phyloP scores from a whole-genome alignment of 2,329 filamentous ascomycete species.

The Phialocephala subalpina region DNA sequence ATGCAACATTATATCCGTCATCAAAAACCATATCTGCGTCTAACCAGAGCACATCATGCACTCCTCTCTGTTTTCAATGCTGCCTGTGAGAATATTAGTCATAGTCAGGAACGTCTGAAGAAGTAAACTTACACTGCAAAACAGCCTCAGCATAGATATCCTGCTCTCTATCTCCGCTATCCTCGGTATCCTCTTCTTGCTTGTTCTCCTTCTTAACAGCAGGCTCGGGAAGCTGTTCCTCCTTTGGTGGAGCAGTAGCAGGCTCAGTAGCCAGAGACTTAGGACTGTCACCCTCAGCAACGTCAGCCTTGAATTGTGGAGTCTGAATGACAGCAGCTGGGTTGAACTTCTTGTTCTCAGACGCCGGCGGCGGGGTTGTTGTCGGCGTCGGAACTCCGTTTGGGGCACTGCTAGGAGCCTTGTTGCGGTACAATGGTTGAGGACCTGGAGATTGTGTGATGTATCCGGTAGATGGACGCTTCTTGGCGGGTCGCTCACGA shows the following conservation, averaged over 20 bases:
- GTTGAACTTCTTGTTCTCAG: slow-evolving; percentile 48
- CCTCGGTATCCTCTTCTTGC: slow-evolving; percentile 78
- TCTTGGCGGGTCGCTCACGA: slow-evolving; percentile 70
- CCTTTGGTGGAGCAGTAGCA: slow-evolving; percentile 60
- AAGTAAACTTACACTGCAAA: slow-evolving; percentile 75
- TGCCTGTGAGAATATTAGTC: slow-evolving; percentile 63
- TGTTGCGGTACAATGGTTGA: slow-evolving; percentile 71
- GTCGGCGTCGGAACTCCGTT: slow-evolving; percentile 76
- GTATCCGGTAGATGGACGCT: slow-evolving; percentile 63
- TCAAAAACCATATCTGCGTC: slow-evolving; percentile 27
- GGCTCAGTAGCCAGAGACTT: slow-evolving; percentile 81
- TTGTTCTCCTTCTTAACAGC: slow-evolving; percentile 59
- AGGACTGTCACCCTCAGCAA: slow-evolving; percentile 79
- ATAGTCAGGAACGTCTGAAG: slow-evolving; percentile 15
- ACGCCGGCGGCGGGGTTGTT: slow-evolving; percentile 67
- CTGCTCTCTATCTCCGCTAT: slow-evolving; percentile 77
- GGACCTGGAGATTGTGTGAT: slow-evolving; percentile 66
- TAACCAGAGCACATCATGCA: slow-evolving; percentile 98
- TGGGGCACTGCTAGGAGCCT: slow-evolving; percentile 47
- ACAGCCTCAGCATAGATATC: slow-evolving; percentile 97
- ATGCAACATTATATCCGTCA: slow-evolving; percentile 36
- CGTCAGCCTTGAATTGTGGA: slow-evolving; percentile 78
- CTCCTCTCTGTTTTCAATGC: slow-evolving; percentile 94
- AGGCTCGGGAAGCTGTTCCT: slow-evolving; percentile 70
- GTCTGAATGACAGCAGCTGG: slow-evolving; percentile 65